Evolutionary conservation across 805 yeast genomes (phyloP), one percentile per base, ranked within the genome.

Genomic region (Brettanomyces naardenensis): DNA sequence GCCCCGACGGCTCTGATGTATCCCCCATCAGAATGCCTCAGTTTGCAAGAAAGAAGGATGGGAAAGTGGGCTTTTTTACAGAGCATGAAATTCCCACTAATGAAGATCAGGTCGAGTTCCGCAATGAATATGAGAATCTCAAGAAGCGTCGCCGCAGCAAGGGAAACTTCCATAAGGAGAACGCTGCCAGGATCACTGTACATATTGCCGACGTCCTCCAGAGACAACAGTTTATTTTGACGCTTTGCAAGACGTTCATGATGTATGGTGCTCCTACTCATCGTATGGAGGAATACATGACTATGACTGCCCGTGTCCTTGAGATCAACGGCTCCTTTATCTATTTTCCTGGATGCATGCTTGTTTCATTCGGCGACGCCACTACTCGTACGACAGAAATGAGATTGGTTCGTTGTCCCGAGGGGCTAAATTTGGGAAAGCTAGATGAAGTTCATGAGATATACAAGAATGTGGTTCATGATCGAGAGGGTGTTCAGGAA

Each of bases 241-340:
- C 90, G 26, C 69, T 90, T 64, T 89, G 97, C 55, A 75, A 85
- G 33, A 95, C 95, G 0, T 66, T 90, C 38, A 89, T 90, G 97
- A 62, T 85, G 41, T 90, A 77, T 51, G 97, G 97, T 21, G 97
- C 97, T 0, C 97, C 97, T 1, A 88, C 95, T 1, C 97, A 90
- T 58, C 71, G 97, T 52, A 61, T 90, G 37, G 97, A 90, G 57
- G 97, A 90, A 52, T 89, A 88, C 58, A 75, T 90, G 82, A 72
- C 80, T 20, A 81, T 86, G 88, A 89, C 97, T 1, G 81, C 95
- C 13, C 69, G 95, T 39, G 95, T 90, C 2, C 66, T 90, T 41
- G 97, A 88, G 56, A 85, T 90, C 35, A 96, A 90, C 56, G 95
- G 94, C 0, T 95, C 89, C 48, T 89, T 86, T 48, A 68, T 90